Evolutionary conservation across 768 basidiomycete genomes (phyloP).

Genomic region (Lentinula lateritia): DNA sequence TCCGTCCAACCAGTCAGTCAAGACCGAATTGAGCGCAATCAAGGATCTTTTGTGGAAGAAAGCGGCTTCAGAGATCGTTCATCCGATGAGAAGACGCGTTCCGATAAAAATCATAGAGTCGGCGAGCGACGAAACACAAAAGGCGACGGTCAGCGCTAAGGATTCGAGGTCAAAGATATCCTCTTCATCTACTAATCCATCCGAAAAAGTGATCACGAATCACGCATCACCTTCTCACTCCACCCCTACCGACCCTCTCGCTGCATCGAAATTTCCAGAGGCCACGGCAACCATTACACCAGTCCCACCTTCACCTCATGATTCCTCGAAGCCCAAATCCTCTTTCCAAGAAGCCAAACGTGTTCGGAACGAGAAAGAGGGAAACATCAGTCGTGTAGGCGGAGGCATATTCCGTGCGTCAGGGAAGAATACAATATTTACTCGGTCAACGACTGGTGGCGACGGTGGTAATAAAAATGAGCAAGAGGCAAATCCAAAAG

Average conservation of each 20-base stretch:
- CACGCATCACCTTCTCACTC: too few species aligned
- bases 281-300: constrained; percentile 6
- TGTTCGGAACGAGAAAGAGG: constrained; percentile 39
- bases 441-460: constrained; percentile 15
- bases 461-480: too few species aligned
- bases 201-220: too few species aligned
- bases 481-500: not conserved
- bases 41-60: constrained; percentile 29
- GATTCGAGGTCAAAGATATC: not conserved
- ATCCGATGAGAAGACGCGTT: constrained; percentile 41
- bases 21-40: constrained; percentile 55
- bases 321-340: not conserved
- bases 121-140: constrained; percentile 5
- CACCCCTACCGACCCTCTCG: not conserved
- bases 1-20: constrained; percentile 56
- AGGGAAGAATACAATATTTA: constrained; percentile 57
- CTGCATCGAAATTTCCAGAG: not conserved
- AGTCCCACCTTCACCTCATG: constrained; percentile 9
- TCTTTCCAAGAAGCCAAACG: constrained; percentile 59
- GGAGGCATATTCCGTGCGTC: constrained; percentile 70
- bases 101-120: constrained; percentile 59
- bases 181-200: not conserved
- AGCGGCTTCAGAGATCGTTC: constrained; percentile 11
- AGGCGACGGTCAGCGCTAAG: not conserved
- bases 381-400: constrained; percentile 37